Conservation (phyloP, 352 stramenopile genomes). For the Phytophthora nicotianae region DNA sequence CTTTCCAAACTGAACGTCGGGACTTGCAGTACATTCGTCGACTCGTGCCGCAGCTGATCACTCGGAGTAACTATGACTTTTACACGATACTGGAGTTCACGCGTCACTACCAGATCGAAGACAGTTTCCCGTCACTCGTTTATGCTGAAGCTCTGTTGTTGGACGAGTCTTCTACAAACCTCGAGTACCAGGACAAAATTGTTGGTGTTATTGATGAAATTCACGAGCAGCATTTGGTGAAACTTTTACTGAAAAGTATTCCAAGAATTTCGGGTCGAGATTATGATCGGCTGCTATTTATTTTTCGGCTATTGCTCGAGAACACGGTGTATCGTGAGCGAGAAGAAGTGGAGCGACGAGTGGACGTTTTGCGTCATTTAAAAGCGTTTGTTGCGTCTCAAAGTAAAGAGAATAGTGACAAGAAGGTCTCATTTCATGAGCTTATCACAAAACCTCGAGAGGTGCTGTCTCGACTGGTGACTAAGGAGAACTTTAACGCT, state of each 20-base stretch:
- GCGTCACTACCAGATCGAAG: conserved; percentile 84
- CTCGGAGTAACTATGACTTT: conserved; percentile 77
- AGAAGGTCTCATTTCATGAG: conserved; percentile 64
- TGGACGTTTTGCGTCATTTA: conserved; percentile 65
- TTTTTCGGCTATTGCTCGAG: conserved; percentile 72
- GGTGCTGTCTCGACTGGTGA: conserved; percentile 55
- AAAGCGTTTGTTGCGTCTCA: conserved; percentile 38
- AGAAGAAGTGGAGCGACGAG: conserved; percentile 63
- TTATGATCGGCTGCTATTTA: conserved; percentile 76
- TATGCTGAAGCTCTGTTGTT: conserved; percentile 74
- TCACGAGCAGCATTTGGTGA: conserved; percentile 66
- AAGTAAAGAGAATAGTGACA: not conserved
- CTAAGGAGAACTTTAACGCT: conserved; percentile 51
- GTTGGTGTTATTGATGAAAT: conserved; percentile 81
- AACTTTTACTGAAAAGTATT: conserved; percentile 63
- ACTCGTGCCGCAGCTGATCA: conserved; percentile 66
- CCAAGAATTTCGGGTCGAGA: conserved; percentile 56
- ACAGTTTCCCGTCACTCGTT: conserved; percentile 69
- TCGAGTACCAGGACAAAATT: conserved; percentile 82
- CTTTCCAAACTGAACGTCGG: conserved; percentile 70
- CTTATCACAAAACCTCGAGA: conserved; percentile 64
- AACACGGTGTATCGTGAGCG: conserved; percentile 58
- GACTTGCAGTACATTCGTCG: conserved; percentile 72
- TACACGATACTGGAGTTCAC: conserved; percentile 85
- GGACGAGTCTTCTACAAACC: conserved; percentile 20